Evolutionary conservation across 139 green algal species (phyloP), one percentile per base, ranked within the genome.

Genomic region (Chlorella vulgaris): DNA sequence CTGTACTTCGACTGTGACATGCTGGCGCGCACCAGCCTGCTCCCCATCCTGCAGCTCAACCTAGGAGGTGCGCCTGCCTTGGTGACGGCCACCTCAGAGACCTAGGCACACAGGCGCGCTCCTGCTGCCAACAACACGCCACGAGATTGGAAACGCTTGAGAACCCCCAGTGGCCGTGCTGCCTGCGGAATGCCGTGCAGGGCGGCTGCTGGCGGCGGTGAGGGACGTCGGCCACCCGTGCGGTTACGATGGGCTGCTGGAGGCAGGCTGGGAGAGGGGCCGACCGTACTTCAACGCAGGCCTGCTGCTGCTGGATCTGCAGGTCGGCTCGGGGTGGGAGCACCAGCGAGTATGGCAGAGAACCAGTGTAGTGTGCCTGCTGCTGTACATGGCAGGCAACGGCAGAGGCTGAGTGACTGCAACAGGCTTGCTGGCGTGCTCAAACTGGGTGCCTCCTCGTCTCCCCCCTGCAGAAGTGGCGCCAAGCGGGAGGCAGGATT

Each of bases 1-100:
- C 28, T 81, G 28, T 81, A 81, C 61, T 22, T 81, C 18, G 76
- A 81, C n/a, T 63, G 62, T 19, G 76, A 81, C 62, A 65, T 81
- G 62, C 18, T 81, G 31, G 62, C 61, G 7, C 21, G 50, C 36
- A 35, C 63, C 19, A 74, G 61, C 61, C 7, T 81, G 60, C 22
- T 18, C 19, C 60, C 39, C 40, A 61, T 81, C n/a, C 43, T 51
- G 7, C 15, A 60, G 0, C 4, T 36, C 0, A 3, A 42, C 7
- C 39, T 81, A 36, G 35, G 42, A 62, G 74, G 74, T 80, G 51
- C 0, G 33, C 24, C 60, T n/a, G n/a, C n/a, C n/a, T n/a, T n/a
- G n/a, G n/a, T n/a, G n/a, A n/a, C n/a, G n/a, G n/a, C n/a, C n/a
- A n/a, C n/a, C n/a, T n/a, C n/a, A n/a, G n/a, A n/a, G n/a, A n/a